Conservation (phyloP, 2,329 filamentous ascomycete species). For the Fusarium mundagurra region DNA sequence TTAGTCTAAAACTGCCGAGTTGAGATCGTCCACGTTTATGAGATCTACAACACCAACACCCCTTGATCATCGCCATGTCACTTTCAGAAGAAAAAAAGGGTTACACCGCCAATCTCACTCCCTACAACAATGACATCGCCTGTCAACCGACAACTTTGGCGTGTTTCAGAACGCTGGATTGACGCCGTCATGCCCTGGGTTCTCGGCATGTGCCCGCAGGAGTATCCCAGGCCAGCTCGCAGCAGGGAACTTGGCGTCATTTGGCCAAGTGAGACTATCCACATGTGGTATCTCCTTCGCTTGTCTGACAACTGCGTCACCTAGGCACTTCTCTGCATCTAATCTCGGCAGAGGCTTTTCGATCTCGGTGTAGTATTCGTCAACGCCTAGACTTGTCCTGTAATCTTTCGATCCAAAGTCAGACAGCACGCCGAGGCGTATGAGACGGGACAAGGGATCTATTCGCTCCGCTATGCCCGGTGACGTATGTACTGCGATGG, state of each 20-base stretch:
- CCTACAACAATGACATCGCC: not conserved
- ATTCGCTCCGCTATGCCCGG: conserved; percentile 51
- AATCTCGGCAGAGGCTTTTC: conserved; percentile 41
- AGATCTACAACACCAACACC: conserved; percentile 14
- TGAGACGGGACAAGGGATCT: conserved; percentile 45
- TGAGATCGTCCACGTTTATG: conserved; percentile 20
- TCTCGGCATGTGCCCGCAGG: conserved; percentile 44
- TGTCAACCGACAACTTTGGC: not conserved
- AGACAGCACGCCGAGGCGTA: conserved; percentile 46
- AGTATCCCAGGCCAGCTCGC: conserved; percentile 47
- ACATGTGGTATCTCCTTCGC: conserved; percentile 32
- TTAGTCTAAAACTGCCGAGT: conserved; percentile 19
- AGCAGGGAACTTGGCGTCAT: conserved; percentile 42
- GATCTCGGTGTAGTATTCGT: conserved; percentile 24
- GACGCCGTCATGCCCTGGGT: conserved; percentile 40
- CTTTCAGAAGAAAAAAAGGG: not conserved
- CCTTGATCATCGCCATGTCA: conserved; percentile 9
- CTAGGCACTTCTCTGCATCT: conserved; percentile 39
- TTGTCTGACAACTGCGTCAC: conserved; percentile 44
- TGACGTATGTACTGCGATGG: conserved; percentile 49
- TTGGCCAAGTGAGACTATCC: conserved; percentile 41
- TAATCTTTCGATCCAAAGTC: conserved; percentile 44
- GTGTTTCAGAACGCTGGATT: conserved; percentile 44
- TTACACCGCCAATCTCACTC: conserved; percentile 19
- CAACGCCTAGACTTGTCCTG: conserved; percentile 2